Evolutionary conservation across 805 yeast genomes (phyloP), one percentile per base, ranked within the genome.

Genomic region (Candida yuanshanica): DNA sequence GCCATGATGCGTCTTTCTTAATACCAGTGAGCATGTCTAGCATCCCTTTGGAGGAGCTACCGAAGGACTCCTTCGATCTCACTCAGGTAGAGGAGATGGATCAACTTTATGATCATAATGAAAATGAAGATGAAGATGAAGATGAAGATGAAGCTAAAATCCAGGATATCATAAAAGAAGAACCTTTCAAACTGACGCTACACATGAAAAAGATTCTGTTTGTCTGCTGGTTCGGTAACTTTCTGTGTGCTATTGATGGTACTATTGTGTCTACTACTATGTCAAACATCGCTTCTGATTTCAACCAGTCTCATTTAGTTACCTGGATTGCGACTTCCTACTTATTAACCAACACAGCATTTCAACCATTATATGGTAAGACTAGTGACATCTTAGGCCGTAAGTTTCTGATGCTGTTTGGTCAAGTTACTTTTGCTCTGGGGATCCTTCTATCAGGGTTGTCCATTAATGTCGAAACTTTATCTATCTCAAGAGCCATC

Each of bases 251-350:
- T 0, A 55, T 80, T 11, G 85, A 80, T 52, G 69, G 78, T 14
- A 77, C 85, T 0, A 70, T 77, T 18, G 81, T 79, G 4, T 69
- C 84, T 5, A 75, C 82, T 4, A 68, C 79, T 12, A 62, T 80
- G 55, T 70, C 75, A 32, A 68, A 71, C 22, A 80, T 81, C 34
- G 83, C 84, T 17, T 69, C 79, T 6, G 78, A 77, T 20, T 68
- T 81, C 55, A 60, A 75, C 35, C 76, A 74, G 35, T 65, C 79
- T 32, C 66, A 70, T 14, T 53, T 69, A 41, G 63, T 76, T 6
- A 62, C 79, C 3, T 83, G 91, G 90, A 81, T 83, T 3, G 88
- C 89, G 4, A 77, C 89, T 0, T 74, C 85, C 1, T 79, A 81
- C 41, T 64, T 85, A 24, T 62, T 85, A 22, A 80, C 90, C 2